phyloP scores from a whole-genome alignment of 1,139 yeast species.

The Suzukiozyma palmioleophila region DNA sequence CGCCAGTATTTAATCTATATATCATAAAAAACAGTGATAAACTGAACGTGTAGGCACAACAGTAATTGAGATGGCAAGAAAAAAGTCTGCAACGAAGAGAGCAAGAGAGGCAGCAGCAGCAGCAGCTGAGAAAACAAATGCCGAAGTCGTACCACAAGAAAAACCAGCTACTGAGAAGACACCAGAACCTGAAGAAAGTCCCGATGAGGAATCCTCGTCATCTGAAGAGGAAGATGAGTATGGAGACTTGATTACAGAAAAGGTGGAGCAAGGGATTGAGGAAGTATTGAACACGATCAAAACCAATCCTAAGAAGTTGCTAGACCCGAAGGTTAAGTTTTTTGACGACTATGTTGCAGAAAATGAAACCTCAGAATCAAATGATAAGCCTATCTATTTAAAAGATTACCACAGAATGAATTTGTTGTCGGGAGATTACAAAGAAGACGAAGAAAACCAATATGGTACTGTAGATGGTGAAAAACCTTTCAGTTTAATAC shows the following conservation, averaged over 20 bases:
- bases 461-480: constrained; percentile 52
- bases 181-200: constrained; percentile 13
- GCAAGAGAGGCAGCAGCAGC: constrained; percentile 51
- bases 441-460: constrained; percentile 39
- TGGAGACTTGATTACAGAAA: constrained; percentile 84
- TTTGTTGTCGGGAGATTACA: constrained; percentile 57
- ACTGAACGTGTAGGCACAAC: not conserved
- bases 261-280: constrained; percentile 75
- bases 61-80: constrained; percentile 63
- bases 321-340: constrained; percentile 65
- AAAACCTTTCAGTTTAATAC: constrained; percentile 67
- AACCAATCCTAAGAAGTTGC: constrained; percentile 57
- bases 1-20: not conserved
- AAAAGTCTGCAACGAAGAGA: constrained; percentile 81
- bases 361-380: constrained; percentile 22
- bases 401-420: constrained; percentile 91
- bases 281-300: constrained; percentile 69
- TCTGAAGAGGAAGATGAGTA: constrained; percentile 87
- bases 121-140: constrained; percentile 6
- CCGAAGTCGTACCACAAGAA: not conserved
- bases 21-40: not conserved
- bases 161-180: constrained; percentile 6
- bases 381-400: constrained; percentile 77
- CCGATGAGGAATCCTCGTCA: constrained; percentile 18
- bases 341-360: constrained; percentile 60